Percentiles rank a stretch among this genome's conserved stretches.
phyloP scores from a whole-genome alignment of 257 asterid genomes.

The Catharanthus roseus region DNA sequence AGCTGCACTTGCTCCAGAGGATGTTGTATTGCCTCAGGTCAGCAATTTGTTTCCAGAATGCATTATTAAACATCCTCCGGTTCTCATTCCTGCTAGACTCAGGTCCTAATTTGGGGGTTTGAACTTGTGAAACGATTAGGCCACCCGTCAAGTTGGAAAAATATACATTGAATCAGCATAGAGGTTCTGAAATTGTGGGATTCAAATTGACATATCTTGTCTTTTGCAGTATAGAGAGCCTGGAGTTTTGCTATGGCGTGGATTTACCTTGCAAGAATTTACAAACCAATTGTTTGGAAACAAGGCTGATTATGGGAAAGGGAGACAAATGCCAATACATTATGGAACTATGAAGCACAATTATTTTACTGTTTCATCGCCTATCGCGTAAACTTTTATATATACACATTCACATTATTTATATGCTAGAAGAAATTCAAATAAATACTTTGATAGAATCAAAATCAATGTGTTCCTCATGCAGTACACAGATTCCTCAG shows the following conservation, averaged over 20 bases:
- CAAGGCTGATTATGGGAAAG: slow-evolving; percentile 58
- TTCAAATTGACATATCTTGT: too few relatives aligned
- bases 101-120: too few relatives aligned
- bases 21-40: slow-evolving; percentile 38
- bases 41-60: too few relatives aligned
- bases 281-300: too few relatives aligned
- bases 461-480: slow-evolving; percentile 8
- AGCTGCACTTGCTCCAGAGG: slow-evolving; percentile 59
- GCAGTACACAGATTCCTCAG: slow-evolving; percentile 97
- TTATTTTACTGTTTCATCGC: slow-evolving; percentile 71
- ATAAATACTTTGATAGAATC: background rate
- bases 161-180: too few relatives aligned
- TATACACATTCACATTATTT: background rate
- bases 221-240: slow-evolving; percentile 72
- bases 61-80: too few relatives aligned
- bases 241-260: slow-evolving; percentile 76
- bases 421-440: background rate
- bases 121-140: too few relatives aligned
- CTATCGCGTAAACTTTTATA: slow-evolving; percentile 56
- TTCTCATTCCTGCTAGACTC: too few relatives aligned
- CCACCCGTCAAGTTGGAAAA: too few relatives aligned
- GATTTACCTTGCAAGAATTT: too few relatives aligned
- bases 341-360: slow-evolving; percentile 72
- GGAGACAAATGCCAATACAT: slow-evolving; percentile 96
- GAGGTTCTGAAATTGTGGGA: too few relatives aligned